Evolutionary conservation across 2,329 filamentous ascomycete genomes (phyloP).

Genomic region (Alternaria burnsii): DNA sequence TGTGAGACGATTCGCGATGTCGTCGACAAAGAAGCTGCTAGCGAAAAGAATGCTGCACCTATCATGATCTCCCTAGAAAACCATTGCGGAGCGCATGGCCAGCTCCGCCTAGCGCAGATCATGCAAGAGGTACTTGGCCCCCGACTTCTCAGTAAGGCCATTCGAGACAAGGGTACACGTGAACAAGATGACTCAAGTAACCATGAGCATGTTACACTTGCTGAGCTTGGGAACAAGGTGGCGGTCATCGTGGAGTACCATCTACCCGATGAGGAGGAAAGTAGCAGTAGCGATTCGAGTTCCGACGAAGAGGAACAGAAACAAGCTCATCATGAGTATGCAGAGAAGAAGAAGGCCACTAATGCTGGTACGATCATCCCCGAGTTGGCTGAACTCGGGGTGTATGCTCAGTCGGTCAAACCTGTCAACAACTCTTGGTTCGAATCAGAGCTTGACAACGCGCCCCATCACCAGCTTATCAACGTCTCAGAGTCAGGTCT

Average conservation of each 20-base stretch:
- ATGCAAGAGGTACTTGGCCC: conserved; percentile 71
- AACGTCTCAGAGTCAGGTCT: conserved; percentile 73
- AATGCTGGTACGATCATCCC: conserved; percentile 65
- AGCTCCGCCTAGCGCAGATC: conserved; percentile 69
- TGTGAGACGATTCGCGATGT: conserved; percentile 72
- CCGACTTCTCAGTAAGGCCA: conserved; percentile 65
- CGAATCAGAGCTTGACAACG: conserved; percentile 57
- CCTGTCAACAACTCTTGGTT: conserved; percentile 73
- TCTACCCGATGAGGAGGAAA: conserved; percentile 61
- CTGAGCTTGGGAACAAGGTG: conserved; percentile 69
- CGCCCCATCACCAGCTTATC: conserved; percentile 71
- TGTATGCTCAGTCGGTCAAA: conserved; percentile 76
- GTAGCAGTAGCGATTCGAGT: conserved; percentile 44
- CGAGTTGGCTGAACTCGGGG: conserved; percentile 70
- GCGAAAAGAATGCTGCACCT: conserved; percentile 61
- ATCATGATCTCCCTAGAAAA: conserved; percentile 74
- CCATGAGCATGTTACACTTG: conserved; percentile 64
- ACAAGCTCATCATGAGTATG: conserved; percentile 63
- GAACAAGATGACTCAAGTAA: conserved; percentile 61
- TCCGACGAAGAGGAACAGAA: conserved; percentile 56
- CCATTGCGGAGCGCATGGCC: conserved; percentile 68
- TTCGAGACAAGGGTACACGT: conserved; percentile 64
- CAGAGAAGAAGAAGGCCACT: conserved; percentile 60
- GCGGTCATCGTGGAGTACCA: conserved; percentile 74
- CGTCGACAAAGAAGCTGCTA: conserved; percentile 64